These are phyloP conservation scores for Boletus coccyginus DNA, from an alignment of 768 basidiomycete species.

Conservation along the genomic window DNA sequence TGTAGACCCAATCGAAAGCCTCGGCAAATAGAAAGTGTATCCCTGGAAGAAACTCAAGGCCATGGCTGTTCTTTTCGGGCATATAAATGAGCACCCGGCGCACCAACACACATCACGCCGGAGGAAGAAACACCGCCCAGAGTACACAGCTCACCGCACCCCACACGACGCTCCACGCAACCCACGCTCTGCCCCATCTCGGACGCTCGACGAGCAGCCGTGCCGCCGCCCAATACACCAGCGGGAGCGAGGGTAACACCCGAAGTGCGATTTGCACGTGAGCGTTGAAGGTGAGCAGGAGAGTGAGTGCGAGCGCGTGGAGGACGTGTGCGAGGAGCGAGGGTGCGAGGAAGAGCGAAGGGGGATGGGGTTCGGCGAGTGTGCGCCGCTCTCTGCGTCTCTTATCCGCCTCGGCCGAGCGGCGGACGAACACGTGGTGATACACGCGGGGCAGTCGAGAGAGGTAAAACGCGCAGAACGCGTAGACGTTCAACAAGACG, in stretches of 20 bases:
- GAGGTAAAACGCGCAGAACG: constrained; percentile 28
- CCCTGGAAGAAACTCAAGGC: background rate
- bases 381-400: background rate
- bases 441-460: background rate
- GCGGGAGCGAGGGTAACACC: constrained; percentile 70
- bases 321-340: constrained; percentile 69
- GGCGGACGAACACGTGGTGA: background rate
- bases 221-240: constrained; percentile 85
- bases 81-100: background rate
- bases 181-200: constrained; percentile 56
- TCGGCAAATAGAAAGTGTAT: background rate
- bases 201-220: constrained; percentile 53
- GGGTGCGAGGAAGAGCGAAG: constrained; percentile 36
- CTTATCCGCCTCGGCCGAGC: background rate
- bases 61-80: background rate
- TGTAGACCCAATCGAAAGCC: background rate
- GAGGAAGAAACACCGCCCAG: constrained; percentile 86
- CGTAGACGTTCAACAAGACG: constrained; percentile 50
- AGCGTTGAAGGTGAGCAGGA: constrained; percentile 69
- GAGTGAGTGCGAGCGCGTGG: constrained; percentile 62
- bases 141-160: constrained; percentile 63
- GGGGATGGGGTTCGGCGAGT: background rate
- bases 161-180: constrained; percentile 80
- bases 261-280: constrained; percentile 89
- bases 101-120: constrained; percentile 52